A percentile compares a stretch with the other conserved stretches of the same genome.
Evolutionary conservation across 1,139 yeast species (phyloP).

Genomic region (Suhomyces bokatorum): DNA sequence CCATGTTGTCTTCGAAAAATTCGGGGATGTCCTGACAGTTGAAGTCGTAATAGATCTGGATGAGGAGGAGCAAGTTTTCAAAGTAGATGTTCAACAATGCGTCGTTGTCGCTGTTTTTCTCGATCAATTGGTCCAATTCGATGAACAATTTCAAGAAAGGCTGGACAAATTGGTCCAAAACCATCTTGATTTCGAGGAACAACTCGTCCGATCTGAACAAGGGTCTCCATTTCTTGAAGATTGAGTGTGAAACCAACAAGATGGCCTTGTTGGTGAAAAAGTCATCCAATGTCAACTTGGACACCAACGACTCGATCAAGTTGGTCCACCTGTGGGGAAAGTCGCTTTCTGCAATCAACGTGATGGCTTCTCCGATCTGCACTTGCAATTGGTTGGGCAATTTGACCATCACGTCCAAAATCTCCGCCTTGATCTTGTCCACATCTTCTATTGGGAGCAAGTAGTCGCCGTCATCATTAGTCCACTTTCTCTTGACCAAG

Average conservation of each 20-base stretch:
- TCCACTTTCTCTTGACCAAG: constrained; percentile 81
- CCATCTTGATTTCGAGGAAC: constrained; percentile 83
- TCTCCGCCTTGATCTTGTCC: constrained; percentile 67
- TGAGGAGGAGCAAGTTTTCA: constrained; percentile 68
- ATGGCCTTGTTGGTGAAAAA: constrained; percentile 82
- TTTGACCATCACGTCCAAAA: constrained; percentile 78
- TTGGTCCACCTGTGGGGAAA: constrained; percentile 89
- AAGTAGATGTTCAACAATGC: constrained; percentile 56
- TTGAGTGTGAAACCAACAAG: constrained; percentile 88
- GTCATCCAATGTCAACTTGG: constrained; percentile 61
- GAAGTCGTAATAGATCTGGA: constrained; percentile 86
- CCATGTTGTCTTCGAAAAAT: constrained; percentile 89
- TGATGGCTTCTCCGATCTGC: constrained; percentile 91
- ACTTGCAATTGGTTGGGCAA: constrained; percentile 75
- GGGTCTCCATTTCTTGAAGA: constrained; percentile 96
- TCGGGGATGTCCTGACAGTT: constrained; percentile 98
- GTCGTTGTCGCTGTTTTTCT: constrained; percentile 42
- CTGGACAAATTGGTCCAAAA: constrained; percentile 77
- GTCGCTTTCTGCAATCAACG: constrained; percentile 92
- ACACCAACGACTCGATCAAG: constrained; percentile 73
- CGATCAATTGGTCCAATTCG: constrained; percentile 66
- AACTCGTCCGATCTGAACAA: constrained; percentile 87
- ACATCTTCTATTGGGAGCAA: constrained; percentile 64
- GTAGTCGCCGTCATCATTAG: constrained; percentile 84
- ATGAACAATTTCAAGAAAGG: constrained; percentile 74